Percentiles rank a stretch among this genome's conserved stretches.
phyloP scores from a whole-genome alignment of 2,329 filamentous ascomycete species.

The Alternaria ethzedia region DNA sequence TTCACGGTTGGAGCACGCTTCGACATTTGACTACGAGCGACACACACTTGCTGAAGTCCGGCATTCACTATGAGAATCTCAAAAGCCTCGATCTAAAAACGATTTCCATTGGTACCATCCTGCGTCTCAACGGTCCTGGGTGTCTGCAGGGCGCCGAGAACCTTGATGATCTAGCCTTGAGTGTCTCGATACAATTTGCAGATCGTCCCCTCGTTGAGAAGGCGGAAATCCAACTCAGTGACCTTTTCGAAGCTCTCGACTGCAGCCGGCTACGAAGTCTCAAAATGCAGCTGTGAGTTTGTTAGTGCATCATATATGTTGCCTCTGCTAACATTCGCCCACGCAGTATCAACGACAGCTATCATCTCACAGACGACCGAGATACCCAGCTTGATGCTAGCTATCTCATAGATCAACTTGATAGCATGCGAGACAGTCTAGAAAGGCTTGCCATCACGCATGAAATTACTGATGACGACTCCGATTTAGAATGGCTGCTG shows the following conservation, averaged over 20 bases:
- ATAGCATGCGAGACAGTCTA: conserved; percentile 12
- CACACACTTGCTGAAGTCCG: conserved; percentile 21
- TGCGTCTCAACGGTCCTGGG: conserved; percentile 30
- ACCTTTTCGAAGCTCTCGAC: conserved; percentile 28
- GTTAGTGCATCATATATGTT: not conserved
- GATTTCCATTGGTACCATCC: conserved; percentile 20
- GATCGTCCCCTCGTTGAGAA: conserved; percentile 20
- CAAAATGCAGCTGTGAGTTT: conserved; percentile 15
- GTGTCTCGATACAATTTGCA: conserved; percentile 24
- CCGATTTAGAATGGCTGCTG: conserved; percentile 20
- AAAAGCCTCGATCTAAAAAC: conserved; percentile 20
- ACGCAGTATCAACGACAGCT: conserved; percentile 21
- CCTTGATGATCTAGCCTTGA: conserved; percentile 18
- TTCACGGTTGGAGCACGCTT: conserved; percentile 13
- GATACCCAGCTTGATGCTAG: conserved; percentile 15
- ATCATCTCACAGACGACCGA: conserved; percentile 18
- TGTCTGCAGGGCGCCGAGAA: conserved; percentile 24
- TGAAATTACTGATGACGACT: conserved; percentile 16
- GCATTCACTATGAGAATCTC: conserved; percentile 19
- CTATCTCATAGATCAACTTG: conserved; percentile 24
- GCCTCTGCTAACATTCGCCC: not conserved
- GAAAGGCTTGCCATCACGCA: conserved; percentile 20
- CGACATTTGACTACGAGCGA: conserved; percentile 22
- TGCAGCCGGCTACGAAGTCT: conserved; percentile 20
- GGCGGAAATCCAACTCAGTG: conserved; percentile 20